Percentiles rank a stretch among this genome's conserved stretches.
Evolutionary conservation across 169 alveolate genomes (phyloP).

Genomic region (Cryptosporidium felis): DNA sequence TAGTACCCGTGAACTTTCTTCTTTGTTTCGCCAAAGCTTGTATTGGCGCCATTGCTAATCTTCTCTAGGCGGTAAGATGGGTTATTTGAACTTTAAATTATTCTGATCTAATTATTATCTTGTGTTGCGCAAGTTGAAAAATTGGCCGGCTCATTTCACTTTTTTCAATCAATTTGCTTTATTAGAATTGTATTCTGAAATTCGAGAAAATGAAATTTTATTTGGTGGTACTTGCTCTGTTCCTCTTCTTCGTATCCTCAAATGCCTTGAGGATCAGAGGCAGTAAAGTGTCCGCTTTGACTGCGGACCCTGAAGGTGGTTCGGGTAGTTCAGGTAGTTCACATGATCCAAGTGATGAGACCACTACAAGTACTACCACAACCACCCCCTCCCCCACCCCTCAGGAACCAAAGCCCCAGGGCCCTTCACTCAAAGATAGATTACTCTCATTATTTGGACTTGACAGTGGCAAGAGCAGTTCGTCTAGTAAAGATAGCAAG

Average conservation of each 20-base stretch:
- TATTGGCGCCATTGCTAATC: neutral
- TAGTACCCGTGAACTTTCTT: too few species aligned
- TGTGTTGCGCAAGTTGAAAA: neutral
- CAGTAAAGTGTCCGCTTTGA: neutral
- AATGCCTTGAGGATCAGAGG: conserved; percentile 57
- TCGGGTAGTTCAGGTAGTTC: too few species aligned
- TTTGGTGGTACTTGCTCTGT: neutral
- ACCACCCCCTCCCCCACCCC: neutral
- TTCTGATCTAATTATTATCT: neutral
- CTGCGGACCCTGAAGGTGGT: neutral
- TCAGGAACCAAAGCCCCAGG: neutral
- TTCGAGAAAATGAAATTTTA: conserved; percentile 4
- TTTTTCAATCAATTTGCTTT: neutral
- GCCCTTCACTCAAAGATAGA: conserved; percentile 3
- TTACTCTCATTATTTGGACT: neutral
- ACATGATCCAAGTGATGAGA: too few species aligned
- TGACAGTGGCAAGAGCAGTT: neutral
- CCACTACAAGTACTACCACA: neutral
- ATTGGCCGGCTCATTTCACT: neutral
- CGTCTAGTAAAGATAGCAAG: neutral
- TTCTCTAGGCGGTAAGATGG: neutral
- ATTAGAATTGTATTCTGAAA: neutral
- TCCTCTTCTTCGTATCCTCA: neutral
- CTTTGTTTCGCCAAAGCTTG: too few species aligned
- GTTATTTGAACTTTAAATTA: neutral